Base-by-base conservation (phyloP, 306 rosid species). In the Prunus mume region DNA sequence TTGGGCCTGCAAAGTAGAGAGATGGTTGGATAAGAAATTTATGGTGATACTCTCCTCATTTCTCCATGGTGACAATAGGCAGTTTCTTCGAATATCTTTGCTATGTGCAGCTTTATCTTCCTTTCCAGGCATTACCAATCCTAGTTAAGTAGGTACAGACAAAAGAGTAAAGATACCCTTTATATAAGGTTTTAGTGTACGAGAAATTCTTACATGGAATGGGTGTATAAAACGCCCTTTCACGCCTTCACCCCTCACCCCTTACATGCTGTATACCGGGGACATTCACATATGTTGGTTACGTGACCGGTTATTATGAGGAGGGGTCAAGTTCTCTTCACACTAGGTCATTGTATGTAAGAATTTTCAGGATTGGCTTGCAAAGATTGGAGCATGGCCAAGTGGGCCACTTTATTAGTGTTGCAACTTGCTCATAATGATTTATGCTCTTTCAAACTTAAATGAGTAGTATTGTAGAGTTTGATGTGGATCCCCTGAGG, bases 31-130 rank as follows among this genome's bases (percentile, higher is more conserved):
- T 4, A 38, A 18, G 69, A 61, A 46, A 19, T 74, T n/a, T 64
- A 62, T 74, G 61, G 78, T 61, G 34, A n/a, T 45, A 7, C 17
- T 74, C 54, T 24, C 49, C 69, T 47, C 78, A 61, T 6, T 60
- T 60, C 27, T 2, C 56, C 28, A 20, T 43, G 25, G 20, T 61
- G 20, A 34, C n/a, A 13, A 9, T 58, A 2, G 38, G 52, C 1
- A 12, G 18, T 58, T 72, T 73, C 56, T 17, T 63, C 27, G 34
- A 62, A 74, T 47, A 19, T 19, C 9, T 60, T 45, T 47, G 69
- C 43, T 61, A 3, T 18, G 6, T 22, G 46, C 22, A 27, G 47
- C 20, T 61, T 74, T 74, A 27, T 61, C 19, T 61, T 46, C 58
- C 69, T 46, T 60, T 73, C 46, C 12, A 27, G 46, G 77, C 52